Percentiles rank a stretch among this genome's conserved stretches.
Conservation (phyloP, 116 monocot genomes). For the Thalassia testudinum region DNA sequence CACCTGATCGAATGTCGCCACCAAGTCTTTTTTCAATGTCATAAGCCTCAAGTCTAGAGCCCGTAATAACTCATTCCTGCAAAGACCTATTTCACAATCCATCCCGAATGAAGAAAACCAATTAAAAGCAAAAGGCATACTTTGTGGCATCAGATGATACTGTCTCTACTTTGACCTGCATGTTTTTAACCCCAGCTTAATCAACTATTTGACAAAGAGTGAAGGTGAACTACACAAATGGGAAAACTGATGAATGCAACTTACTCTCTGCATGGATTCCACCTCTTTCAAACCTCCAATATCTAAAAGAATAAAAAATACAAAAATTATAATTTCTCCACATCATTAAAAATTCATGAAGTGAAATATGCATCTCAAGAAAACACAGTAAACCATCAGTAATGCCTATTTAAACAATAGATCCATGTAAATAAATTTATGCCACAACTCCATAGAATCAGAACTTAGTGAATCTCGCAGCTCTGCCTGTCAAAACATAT, state of each 20-base stretch:
- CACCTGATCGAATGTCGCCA: constrained; percentile 29
- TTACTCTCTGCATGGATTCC: constrained; percentile 9
- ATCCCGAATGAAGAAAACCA: not conserved
- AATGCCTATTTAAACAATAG: not conserved
- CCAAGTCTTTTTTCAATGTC: constrained; percentile 60
- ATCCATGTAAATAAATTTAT: not conserved
- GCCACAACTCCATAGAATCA: too few relatives aligned
- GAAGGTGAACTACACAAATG: not conserved
- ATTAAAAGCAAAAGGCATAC: constrained; percentile 20
- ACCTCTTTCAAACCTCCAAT: constrained; percentile 1
- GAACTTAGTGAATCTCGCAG: too few relatives aligned
- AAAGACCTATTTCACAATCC: not conserved
- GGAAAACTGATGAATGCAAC: not conserved
- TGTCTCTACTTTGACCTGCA: constrained; percentile 41
- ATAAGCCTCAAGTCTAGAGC: constrained; percentile 69
- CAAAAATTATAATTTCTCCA: not conserved
- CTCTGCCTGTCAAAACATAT: too few relatives aligned
- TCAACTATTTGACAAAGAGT: not conserved
- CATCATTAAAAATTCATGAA: not conserved
- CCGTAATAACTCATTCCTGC: constrained; percentile 73
- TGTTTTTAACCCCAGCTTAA: not conserved
- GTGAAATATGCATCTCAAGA: not conserved
- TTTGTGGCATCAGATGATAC: constrained; percentile 72
- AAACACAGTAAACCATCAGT: not conserved
- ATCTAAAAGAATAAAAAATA: constrained; percentile 4